Conservation (phyloP, 2,329 filamentous ascomycete genomes). For the Fusarium sp. region DNA sequence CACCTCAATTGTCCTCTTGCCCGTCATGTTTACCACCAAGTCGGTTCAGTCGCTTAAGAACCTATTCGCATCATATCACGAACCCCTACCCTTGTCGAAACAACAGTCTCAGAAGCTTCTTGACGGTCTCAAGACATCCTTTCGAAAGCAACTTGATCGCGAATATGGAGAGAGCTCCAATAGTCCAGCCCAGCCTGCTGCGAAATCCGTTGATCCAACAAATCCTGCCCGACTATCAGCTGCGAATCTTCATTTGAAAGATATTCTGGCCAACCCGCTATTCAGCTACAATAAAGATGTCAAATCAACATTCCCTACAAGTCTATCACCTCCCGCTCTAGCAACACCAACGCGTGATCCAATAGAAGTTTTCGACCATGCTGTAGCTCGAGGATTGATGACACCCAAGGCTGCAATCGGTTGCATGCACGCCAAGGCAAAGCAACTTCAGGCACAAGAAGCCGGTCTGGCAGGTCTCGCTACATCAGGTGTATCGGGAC, state of each 20-base stretch:
- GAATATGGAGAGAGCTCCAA: constrained; percentile 62
- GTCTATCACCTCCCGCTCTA: constrained; percentile 13
- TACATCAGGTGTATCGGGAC: constrained; percentile 58
- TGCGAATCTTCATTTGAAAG: constrained; percentile 61
- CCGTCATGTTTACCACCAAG: constrained; percentile 54
- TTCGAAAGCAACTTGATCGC: constrained; percentile 67
- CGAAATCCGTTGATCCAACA: constrained; percentile 33
- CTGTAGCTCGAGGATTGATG: constrained; percentile 67
- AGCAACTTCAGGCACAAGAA: constrained; percentile 53
- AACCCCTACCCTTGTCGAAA: constrained; percentile 62
- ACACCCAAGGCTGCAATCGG: constrained; percentile 63
- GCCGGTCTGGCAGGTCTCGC: constrained; percentile 48
- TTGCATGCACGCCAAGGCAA: constrained; percentile 61
- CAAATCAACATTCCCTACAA: constrained; percentile 32
- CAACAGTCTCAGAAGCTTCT: constrained; percentile 66
- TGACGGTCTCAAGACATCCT: constrained; percentile 66
- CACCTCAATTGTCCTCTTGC: constrained; percentile 48
- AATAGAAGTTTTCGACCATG: constrained; percentile 67
- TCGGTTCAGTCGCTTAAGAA: constrained; percentile 52
- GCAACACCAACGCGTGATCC: constrained; percentile 52
- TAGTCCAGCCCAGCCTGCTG: constrained; percentile 21
- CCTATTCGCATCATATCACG: constrained; percentile 59
- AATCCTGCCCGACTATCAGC: constrained; percentile 52
- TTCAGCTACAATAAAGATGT: constrained; percentile 55
- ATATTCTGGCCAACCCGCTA: constrained; percentile 67